phyloP scores from a whole-genome alignment of 2,329 filamentous ascomycete genomes.

The Trichoderma citrinoviride region DNA sequence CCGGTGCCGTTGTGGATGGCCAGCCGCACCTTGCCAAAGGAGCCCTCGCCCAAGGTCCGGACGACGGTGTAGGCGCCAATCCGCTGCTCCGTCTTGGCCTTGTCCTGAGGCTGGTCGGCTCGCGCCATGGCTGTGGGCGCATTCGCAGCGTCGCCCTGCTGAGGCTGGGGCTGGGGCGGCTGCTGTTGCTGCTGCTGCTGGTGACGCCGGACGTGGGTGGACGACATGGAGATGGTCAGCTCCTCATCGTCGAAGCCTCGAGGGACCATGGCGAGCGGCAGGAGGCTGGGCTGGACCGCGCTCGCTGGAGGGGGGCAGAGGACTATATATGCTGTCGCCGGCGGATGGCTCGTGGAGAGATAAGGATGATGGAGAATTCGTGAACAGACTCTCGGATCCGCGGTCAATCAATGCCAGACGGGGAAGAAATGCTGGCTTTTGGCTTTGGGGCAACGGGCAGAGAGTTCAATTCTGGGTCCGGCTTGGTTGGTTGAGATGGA shows the following conservation, averaged over 20 bases:
- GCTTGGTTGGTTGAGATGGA: constrained; percentile 9
- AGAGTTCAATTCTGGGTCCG: neutral
- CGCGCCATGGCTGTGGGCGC: constrained; percentile 32
- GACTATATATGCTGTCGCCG: neutral
- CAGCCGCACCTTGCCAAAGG: constrained; percentile 97
- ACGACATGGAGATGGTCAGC: constrained; percentile 72
- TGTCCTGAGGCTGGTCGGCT: constrained; percentile 36
- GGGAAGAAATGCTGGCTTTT: constrained; percentile 12
- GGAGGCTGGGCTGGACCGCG: constrained; percentile 2
- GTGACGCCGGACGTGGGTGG: constrained; percentile 59
- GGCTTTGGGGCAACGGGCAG: constrained; percentile 13
- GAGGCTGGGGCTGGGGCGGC: constrained; percentile 11
- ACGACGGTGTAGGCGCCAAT: constrained; percentile 90
- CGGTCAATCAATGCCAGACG: constrained; percentile 22
- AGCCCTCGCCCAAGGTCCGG: constrained; percentile 89
- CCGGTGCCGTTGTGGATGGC: constrained; percentile 88
- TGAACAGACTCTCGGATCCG: neutral
- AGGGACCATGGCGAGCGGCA: constrained; percentile 45
- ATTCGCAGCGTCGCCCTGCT: constrained; percentile 28
- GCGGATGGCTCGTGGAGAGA: neutral
- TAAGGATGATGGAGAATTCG: neutral
- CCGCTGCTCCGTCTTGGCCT: constrained; percentile 70
- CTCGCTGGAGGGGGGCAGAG: neutral
- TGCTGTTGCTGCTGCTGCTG: constrained; percentile 32
- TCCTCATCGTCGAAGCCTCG: constrained; percentile 74